Base-by-base conservation (phyloP, 768 basidiomycete species). In the Mycena maculata region DNA sequence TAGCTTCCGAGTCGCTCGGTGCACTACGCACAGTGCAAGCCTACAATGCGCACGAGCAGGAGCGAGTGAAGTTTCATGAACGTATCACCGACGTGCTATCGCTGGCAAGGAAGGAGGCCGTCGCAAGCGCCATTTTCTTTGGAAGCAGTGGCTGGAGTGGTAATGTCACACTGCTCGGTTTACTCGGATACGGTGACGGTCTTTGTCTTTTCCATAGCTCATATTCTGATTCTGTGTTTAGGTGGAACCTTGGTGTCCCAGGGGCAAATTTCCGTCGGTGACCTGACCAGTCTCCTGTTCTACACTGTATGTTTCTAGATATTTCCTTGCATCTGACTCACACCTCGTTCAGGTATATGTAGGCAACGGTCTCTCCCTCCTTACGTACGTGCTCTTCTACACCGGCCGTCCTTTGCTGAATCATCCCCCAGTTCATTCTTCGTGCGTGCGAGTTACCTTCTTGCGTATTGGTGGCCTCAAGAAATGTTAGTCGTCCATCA, bases 71-170 rank as follows among this genome's bases (percentile, higher is more conserved):
- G 65, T 99, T 98, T 74, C 85, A 88, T 47, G 82, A 92, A 22
- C 85, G 84, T 38, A 85, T 93, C 7, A 82, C 83, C 23, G 79
- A 76, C 9, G 91, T 99, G 2, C 86, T 98, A 38, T 77, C 81
- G 3, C 87, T 98, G 39, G 93, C 91, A 3, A 88, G 87, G 69
- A 94, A 90, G 72, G 97, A 99, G 78, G 94, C 96, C 2, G 82
- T 92, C 67, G 97, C 97, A 1, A 92, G 89, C 62, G 95, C 92
- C 4, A 90, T 98, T 55, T 99, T 99, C 82, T 98, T 93, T 76
- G 97, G 96, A 20, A 89, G 90, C 58, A 94, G 92, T 0, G 92
- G 94, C 1, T 93, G 94, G 90, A 95, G 95, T 60, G 96, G 97
- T 13, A 99, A 99, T 74, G 84, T 97, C 57, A 96, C 97, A 0